These are phyloP conservation scores for Aspergillus conjunctus DNA, from an alignment of 495 filamentous ascomycete genomes.

Conservation along the genomic window DNA sequence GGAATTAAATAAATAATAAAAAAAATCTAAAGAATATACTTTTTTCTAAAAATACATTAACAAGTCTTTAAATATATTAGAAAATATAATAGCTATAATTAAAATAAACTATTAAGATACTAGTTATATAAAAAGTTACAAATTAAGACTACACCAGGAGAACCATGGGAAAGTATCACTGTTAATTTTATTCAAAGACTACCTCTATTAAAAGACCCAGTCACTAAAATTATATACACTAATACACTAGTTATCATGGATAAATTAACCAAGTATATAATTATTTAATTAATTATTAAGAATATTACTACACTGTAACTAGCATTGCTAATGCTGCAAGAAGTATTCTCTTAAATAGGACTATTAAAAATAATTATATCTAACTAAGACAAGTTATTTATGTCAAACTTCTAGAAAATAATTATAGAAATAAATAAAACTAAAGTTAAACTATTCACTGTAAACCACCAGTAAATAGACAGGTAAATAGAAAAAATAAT, in stretches of 20 bases:
- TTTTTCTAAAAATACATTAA: constrained; percentile 5
- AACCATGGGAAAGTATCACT: constrained; percentile 14
- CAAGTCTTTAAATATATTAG: constrained; percentile 8
- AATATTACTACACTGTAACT: constrained; percentile 6
- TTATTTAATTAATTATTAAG: background rate
- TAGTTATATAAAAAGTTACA: constrained; percentile 11
- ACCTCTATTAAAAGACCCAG: constrained; percentile 11
- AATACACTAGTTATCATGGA: constrained; percentile 12
- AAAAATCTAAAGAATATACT: constrained; percentile 16
- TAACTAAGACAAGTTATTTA: constrained; percentile 8
- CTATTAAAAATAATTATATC: constrained; percentile 10
- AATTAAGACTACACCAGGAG: constrained; percentile 9
- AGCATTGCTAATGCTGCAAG: constrained; percentile 1
- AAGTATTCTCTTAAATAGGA: background rate
- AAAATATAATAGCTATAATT: constrained; percentile 14
- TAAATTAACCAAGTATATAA: constrained; percentile 9
- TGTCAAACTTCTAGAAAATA: constrained; percentile 4
- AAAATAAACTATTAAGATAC: constrained; percentile 15
- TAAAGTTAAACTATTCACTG: background rate
- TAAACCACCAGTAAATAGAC: constrained; percentile 9
- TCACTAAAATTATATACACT: constrained; percentile 3
- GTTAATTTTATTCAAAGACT: background rate
- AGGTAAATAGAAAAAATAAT: constrained; percentile 9
- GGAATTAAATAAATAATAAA: background rate
- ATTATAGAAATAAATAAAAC: background rate